Conservation (phyloP, 805 yeast species). For the Torulaspora delbrueckii region DNA sequence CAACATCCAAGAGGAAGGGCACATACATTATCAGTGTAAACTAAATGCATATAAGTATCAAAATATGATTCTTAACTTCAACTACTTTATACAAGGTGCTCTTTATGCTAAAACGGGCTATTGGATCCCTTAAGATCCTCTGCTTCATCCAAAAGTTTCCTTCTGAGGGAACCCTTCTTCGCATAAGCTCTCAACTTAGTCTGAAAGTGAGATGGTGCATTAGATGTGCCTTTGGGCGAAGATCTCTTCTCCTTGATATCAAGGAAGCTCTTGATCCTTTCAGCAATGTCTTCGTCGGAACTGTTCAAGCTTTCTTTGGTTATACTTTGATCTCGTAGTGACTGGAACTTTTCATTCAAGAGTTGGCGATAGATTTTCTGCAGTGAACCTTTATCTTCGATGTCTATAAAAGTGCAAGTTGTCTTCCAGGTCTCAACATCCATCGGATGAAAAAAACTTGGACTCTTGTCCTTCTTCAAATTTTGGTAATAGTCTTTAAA, state of each 20-base stretch:
- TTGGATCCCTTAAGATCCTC: not conserved
- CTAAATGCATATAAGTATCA: not conserved
- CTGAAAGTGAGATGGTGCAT: constrained; percentile 15
- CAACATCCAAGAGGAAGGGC: constrained; percentile 12
- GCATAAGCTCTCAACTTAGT: constrained; percentile 26
- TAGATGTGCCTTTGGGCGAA: not conserved
- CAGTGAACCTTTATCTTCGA: constrained; percentile 18
- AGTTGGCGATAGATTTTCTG: constrained; percentile 19
- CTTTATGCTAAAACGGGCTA: not conserved
- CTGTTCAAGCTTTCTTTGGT: constrained; percentile 5
- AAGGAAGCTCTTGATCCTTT: constrained; percentile 14
- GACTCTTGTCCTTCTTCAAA: constrained; percentile 16
- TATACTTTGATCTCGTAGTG: constrained; percentile 25
- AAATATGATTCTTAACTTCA: not conserved
- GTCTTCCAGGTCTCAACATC: constrained; percentile 38
- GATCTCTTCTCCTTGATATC: constrained; percentile 1
- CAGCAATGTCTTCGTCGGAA: constrained; percentile 7
- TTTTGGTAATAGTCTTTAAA: constrained; percentile 22
- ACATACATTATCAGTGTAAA: constrained; percentile 9
- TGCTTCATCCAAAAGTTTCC: constrained; percentile 5
- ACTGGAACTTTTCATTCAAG: constrained; percentile 24
- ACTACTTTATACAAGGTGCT: constrained; percentile 2
- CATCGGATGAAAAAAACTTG: constrained; percentile 28
- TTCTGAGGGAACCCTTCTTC: constrained; percentile 18
- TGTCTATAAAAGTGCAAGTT: constrained; percentile 26